These are phyloP conservation scores for Euphorbia tirucalli DNA, from an alignment of 345 rosid species.

Conservation along the genomic window DNA sequence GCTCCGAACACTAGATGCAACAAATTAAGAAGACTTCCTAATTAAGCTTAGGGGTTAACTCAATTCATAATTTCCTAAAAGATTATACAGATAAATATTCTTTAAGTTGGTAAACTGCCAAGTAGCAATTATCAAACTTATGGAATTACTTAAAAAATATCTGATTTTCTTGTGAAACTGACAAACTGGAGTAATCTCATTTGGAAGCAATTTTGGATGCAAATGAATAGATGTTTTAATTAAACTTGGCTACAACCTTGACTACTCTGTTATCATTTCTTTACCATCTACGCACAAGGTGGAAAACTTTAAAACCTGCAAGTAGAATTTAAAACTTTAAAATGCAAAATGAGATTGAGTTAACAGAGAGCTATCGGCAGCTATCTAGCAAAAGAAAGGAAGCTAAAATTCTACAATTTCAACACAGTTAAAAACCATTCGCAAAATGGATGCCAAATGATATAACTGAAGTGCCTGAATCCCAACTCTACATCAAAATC, in stretches of 20 bases:
- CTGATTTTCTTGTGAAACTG: not conserved
- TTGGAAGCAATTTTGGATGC: not conserved
- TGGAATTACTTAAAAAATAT: not conserved
- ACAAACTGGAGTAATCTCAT: conserved; percentile 5
- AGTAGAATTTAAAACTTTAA: no score
- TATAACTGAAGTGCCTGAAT: no score
- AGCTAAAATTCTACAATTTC: not conserved
- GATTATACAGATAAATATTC: not conserved
- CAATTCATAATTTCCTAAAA: conserved; percentile 6
- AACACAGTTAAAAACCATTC: no score
- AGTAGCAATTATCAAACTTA: not conserved
- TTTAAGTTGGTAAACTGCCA: not conserved
- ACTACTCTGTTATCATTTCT: no score
- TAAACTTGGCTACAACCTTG: not conserved
- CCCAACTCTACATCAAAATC: no score
- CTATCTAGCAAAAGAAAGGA: no score
- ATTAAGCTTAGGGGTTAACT: not conserved
- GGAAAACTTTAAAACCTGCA: no score
- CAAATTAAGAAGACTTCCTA: not conserved
- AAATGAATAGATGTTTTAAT: not conserved
- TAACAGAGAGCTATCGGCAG: no score
- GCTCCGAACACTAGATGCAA: not conserved
- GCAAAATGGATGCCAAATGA: no score
- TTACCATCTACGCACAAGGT: no score
- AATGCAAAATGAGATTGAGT: no score